Evolutionary conservation across 768 basidiomycete genomes (phyloP).

Genomic region (Favolaschia claudopus): DNA sequence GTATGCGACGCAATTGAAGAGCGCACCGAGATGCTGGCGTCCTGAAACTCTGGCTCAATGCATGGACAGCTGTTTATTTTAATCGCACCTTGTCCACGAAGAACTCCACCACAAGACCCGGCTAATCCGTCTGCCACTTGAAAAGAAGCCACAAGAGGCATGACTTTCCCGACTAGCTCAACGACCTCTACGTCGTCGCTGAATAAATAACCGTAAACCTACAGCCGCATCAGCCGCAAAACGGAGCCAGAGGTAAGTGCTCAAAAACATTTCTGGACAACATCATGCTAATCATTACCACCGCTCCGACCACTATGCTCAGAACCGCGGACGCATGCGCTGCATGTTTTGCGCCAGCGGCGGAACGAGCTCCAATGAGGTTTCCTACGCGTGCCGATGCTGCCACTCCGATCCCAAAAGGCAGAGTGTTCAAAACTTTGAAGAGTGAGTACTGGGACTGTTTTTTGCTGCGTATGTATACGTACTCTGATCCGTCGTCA

Average conservation of each 20-base stretch:
- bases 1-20: slow-evolving; percentile 80
- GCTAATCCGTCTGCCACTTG: slow-evolving; percentile 84
- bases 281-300: slow-evolving; percentile 69
- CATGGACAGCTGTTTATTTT: not conserved
- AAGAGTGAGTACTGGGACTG: too few species aligned
- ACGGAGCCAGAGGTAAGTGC: not conserved
- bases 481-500: slow-evolving; percentile 81
- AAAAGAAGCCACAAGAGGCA: slow-evolving; percentile 79
- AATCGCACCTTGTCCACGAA: slow-evolving; percentile 76
- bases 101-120: slow-evolving; percentile 71
- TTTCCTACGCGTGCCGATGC: slow-evolving; percentile 79
- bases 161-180: slow-evolving; percentile 64
- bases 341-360: slow-evolving; percentile 59
- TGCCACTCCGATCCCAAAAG: slow-evolving; percentile 80
- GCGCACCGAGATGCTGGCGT: slow-evolving; percentile 77
- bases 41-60: slow-evolving; percentile 36
- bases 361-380: slow-evolving; percentile 66
- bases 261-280: slow-evolving; percentile 60
- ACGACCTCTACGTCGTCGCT: slow-evolving; percentile 70
- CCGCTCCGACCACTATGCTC: slow-evolving; percentile 63
- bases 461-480: too few species aligned
- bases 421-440: slow-evolving; percentile 73
- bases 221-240: slow-evolving; percentile 6
- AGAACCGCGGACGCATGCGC: slow-evolving; percentile 71
- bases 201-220: slow-evolving; percentile 75